Conservation (phyloP, 495 filamentous ascomycete genomes). For the Aspergillus asperescens region DNA sequence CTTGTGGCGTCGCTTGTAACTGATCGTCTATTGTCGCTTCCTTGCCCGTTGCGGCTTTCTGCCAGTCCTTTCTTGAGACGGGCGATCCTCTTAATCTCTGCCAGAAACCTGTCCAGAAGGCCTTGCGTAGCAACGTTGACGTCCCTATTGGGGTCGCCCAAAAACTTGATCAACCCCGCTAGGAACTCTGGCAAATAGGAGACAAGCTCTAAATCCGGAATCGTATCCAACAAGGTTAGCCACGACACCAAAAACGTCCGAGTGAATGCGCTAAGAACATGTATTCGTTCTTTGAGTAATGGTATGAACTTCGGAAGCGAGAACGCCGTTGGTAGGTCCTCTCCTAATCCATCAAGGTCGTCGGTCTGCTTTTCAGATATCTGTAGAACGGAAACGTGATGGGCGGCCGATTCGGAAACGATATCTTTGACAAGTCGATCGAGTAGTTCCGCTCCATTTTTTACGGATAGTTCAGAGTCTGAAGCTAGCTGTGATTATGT, state of each 20-base stretch:
- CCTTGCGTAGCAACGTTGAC: conserved; percentile 88
- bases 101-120: conserved; percentile 86
- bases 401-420: conserved; percentile 90
- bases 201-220: conserved; percentile 94
- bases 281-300: conserved; percentile 84
- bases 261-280: conserved; percentile 90
- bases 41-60: conserved; percentile 69
- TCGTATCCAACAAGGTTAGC: conserved; percentile 92
- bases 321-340: conserved; percentile 78
- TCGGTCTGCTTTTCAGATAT: conserved; percentile 35
- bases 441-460: conserved; percentile 95
- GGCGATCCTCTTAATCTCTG: conserved; percentile 91
- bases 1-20: conserved; percentile 60
- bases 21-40: conserved; percentile 61
- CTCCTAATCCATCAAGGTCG: conserved; percentile 45
- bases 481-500: conserved; percentile 69
- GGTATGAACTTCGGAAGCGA: conserved; percentile 90
- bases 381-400: conserved; percentile 86
- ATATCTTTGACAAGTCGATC: conserved; percentile 98
- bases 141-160: conserved; percentile 86
- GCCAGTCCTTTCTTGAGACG: conserved; percentile 86
- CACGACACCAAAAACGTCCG: conserved; percentile 92
- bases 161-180: conserved; percentile 82
- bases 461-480: conserved; percentile 93
- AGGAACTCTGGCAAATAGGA: conserved; percentile 88